A percentile compares a stretch with the other conserved stretches of the same genome.
phyloP scores from a whole-genome alignment of 352 stramenopile genomes.

The Globisporangium viniferum region DNA sequence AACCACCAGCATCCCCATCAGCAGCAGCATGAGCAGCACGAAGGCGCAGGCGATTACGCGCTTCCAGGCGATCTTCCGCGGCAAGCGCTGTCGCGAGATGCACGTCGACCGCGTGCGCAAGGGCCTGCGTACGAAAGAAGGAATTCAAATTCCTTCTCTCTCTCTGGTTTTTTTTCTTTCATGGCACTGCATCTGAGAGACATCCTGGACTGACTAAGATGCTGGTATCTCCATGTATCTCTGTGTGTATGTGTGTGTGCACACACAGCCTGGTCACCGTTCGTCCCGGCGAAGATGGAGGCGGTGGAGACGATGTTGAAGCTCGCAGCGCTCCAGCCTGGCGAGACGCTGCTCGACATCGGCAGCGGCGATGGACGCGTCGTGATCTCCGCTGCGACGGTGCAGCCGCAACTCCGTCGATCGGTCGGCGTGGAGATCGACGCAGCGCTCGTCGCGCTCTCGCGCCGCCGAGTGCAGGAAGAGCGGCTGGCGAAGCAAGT shows the following conservation, averaged over 20 bases:
- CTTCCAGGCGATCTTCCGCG: conserved; percentile 60
- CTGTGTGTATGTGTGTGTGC: background rate
- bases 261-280: conserved; percentile 59
- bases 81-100: conserved; percentile 42
- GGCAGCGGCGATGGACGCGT: conserved; percentile 65
- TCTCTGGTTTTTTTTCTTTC: background rate
- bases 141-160: background rate
- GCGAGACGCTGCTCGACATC: conserved; percentile 57
- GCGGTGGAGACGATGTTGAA: conserved; percentile 50
- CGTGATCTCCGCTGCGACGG: conserved; percentile 35
- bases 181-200: background rate
- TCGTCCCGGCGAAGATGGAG: conserved; percentile 57
- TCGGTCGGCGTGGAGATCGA: conserved; percentile 60
- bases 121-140: conserved; percentile 43
- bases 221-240: background rate
- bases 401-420: conserved; percentile 20
- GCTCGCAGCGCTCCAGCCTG: conserved; percentile 32
- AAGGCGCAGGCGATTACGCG: conserved; percentile 23
- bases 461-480: conserved; percentile 21
- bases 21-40: conserved; percentile 1
- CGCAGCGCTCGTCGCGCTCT: conserved; percentile 43
- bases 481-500: conserved; percentile 20
- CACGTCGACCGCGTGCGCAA: conserved; percentile 51
- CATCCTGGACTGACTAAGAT: background rate
- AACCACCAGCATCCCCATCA: background rate